A percentile compares a stretch with the other conserved stretches of the same genome.
Evolutionary conservation across 768 basidiomycete species (phyloP).

Genomic region (Suillus americanus): DNA sequence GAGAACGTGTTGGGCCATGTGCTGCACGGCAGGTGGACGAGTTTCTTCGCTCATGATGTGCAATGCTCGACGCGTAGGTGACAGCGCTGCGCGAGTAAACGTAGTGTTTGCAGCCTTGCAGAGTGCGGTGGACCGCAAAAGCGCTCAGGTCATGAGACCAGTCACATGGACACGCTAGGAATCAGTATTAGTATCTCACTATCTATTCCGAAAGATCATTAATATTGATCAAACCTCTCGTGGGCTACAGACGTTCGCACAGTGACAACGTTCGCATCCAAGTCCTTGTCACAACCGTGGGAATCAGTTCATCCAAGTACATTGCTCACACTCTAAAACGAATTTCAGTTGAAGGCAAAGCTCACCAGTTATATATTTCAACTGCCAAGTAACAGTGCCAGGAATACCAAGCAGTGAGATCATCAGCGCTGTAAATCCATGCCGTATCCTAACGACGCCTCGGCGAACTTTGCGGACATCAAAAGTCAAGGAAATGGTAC

Average conservation of each 20-base stretch:
- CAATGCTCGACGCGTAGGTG: neutral
- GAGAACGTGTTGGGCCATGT: constrained; percentile 40
- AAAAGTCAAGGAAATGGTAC: constrained; percentile 3
- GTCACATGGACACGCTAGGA: constrained; percentile 1
- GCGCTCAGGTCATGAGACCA: constrained; percentile 5
- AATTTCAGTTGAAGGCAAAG: neutral
- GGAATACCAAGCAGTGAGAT: constrained; percentile 7
- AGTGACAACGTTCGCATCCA: neutral
- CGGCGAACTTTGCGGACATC: neutral
- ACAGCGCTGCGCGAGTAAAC: neutral
- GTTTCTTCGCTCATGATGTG: neutral
- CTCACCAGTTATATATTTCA: neutral
- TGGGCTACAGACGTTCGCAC: neutral
- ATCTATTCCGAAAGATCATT: neutral
- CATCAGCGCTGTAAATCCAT: constrained; percentile 29
- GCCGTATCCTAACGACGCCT: constrained; percentile 11
- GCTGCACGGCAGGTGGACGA: constrained; percentile 35
- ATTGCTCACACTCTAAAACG: neutral
- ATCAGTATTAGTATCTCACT: neutral
- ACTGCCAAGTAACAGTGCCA: neutral
- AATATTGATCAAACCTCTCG: neutral
- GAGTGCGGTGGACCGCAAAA: neutral
- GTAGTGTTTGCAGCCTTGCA: neutral
- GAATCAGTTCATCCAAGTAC: neutral
- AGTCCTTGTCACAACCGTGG: neutral